These are phyloP conservation scores for Jackrogersella multiformis DNA, from an alignment of 495 filamentous ascomycete species.

Conservation along the genomic window DNA sequence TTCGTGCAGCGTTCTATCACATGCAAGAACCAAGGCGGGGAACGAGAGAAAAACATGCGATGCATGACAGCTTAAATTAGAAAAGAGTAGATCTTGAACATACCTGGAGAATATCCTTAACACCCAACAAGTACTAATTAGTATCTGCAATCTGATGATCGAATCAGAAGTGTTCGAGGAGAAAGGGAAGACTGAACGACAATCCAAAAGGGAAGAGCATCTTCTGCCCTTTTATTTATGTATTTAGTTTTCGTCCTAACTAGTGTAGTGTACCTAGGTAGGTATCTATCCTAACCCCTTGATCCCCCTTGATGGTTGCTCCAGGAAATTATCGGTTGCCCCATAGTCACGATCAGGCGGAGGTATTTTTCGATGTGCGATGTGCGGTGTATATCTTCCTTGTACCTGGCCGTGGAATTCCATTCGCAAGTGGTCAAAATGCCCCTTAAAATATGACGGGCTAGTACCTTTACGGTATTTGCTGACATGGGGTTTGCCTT, in stretches of 20 bases:
- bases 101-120: slow-evolving; percentile 25
- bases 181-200: slow-evolving; percentile 18
- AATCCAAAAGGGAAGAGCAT: not conserved
- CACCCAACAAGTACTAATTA: not conserved
- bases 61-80: slow-evolving; percentile 11
- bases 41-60: slow-evolving; percentile 24
- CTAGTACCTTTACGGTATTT: slow-evolving; percentile 36
- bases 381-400: slow-evolving; percentile 29
- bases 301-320: slow-evolving; percentile 21
- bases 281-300: no score
- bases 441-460: slow-evolving; percentile 17
- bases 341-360: slow-evolving; percentile 35
- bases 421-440: slow-evolving; percentile 16
- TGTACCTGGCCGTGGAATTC: slow-evolving; percentile 26
- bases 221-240: slow-evolving; percentile 35
- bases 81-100: slow-evolving; percentile 34
- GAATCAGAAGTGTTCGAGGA: slow-evolving; percentile 17
- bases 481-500: slow-evolving; percentile 33
- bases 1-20: slow-evolving; percentile 27
- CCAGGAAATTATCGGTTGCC: slow-evolving; percentile 37
- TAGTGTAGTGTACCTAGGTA: not conserved
- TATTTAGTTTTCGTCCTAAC: slow-evolving; percentile 29
- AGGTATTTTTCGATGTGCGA: slow-evolving; percentile 38
- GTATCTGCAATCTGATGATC: slow-evolving; percentile 2
- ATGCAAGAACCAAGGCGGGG: slow-evolving; percentile 30